Evolutionary conservation across 2,329 filamentous ascomycete genomes (phyloP).

Genomic region (Colletotrichum endophyticum): DNA sequence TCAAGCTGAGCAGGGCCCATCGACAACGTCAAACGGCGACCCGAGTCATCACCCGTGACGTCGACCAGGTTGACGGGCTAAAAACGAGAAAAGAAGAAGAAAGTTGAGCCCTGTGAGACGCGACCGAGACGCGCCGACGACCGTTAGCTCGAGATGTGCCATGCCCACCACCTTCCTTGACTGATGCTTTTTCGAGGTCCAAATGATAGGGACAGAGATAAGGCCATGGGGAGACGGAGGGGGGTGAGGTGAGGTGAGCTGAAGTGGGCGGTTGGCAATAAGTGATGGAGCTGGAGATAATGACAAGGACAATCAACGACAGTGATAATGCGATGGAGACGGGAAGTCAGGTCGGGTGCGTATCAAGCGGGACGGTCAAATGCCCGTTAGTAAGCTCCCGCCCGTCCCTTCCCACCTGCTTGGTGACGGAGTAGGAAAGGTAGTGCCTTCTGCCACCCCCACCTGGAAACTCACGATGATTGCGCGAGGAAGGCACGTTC

Average conservation of each 20-base stretch:
- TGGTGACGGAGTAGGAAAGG: background rate
- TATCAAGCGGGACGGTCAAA: background rate
- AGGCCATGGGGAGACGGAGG: background rate
- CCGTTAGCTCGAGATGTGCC: background rate
- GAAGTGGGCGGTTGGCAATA: background rate
- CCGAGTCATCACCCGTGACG: slow-evolving; percentile 7
- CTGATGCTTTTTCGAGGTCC: background rate
- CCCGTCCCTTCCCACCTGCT: background rate
- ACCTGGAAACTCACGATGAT: slow-evolving; percentile 7
- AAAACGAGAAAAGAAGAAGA: background rate
- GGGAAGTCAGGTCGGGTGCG: background rate
- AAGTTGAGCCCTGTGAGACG: background rate
- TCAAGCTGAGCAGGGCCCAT: background rate
- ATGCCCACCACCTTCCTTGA: background rate
- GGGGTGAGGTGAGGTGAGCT: background rate
- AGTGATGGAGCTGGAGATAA: background rate
- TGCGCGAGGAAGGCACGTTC: slow-evolving; percentile 4
- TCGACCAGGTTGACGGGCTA: background rate
- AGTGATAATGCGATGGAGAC: background rate
- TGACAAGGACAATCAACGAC: background rate
- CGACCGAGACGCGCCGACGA: slow-evolving; percentile 6
- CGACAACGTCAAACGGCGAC: background rate
- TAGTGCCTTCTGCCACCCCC: background rate
- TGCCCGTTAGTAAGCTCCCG: background rate
- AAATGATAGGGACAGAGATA: background rate